Evolutionary conservation across 805 yeast genomes (phyloP).

Genomic region (Yarrowia hollandica): DNA sequence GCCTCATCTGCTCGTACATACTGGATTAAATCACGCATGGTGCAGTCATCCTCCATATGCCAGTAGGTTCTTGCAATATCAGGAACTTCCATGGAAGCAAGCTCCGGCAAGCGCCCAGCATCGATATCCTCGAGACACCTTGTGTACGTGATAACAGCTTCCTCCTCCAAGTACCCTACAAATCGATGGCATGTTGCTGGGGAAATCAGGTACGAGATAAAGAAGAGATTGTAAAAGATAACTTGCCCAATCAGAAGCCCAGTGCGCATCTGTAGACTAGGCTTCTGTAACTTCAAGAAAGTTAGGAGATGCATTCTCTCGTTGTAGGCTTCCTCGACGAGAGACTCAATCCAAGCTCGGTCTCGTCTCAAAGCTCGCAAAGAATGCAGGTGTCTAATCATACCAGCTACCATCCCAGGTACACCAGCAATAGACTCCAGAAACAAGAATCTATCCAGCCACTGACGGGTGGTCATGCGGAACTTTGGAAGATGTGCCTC

Average conservation of each 20-base stretch:
- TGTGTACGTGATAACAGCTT: conserved; percentile 69
- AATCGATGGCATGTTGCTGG: conserved; percentile 72
- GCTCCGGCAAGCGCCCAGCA: conserved; percentile 50
- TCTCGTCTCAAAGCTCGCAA: conserved; percentile 62
- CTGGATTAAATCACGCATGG: conserved; percentile 59
- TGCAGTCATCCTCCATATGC: conserved; percentile 54
- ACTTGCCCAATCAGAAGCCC: conserved; percentile 2
- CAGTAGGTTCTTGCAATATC: conserved; percentile 64
- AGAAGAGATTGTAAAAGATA: conserved; percentile 49
- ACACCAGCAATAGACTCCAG: conserved; percentile 74
- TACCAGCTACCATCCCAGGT: conserved; percentile 76
- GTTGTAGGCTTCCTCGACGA: conserved; percentile 73
- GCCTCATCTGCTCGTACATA: conserved; percentile 75
- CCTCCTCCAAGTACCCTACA: conserved; percentile 77
- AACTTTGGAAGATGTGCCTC: conserved; percentile 42
- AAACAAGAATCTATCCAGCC: conserved; percentile 61
- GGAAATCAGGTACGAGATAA: conserved; percentile 55
- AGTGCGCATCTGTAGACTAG: conserved; percentile 57
- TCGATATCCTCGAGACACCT: conserved; percentile 58
- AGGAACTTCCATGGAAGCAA: conserved; percentile 42
- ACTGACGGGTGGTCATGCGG: conserved; percentile 60
- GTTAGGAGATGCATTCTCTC: conserved; percentile 76
- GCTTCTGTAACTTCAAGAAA: conserved; percentile 62
- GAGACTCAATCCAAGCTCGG: conserved; percentile 72
- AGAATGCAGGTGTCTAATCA: conserved; percentile 66